A percentile compares a stretch with the other conserved stretches of the same genome.
phyloP scores from a whole-genome alignment of 2,329 filamentous ascomycete species.

The Fusarium longipes region DNA sequence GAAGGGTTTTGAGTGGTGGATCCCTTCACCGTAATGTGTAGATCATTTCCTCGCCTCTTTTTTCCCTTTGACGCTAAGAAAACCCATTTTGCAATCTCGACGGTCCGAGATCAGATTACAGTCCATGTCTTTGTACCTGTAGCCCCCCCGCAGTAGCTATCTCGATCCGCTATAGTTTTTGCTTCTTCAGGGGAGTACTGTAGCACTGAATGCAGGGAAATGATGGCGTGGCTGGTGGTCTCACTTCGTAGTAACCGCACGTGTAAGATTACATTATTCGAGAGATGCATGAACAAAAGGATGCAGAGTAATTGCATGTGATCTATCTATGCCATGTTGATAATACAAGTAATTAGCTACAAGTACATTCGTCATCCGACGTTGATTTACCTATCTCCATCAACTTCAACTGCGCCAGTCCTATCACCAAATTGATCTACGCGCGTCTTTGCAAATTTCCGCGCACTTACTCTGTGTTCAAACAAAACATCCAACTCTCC shows the following conservation, averaged over 20 bases:
- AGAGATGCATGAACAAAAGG: background rate
- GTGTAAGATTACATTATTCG: background rate
- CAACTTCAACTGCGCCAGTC: slow-evolving; percentile 34
- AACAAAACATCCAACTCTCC: slow-evolving; percentile 68
- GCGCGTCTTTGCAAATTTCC: slow-evolving; percentile 51
- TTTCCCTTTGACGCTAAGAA: slow-evolving; percentile 13
- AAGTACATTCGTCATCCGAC: background rate
- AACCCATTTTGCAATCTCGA: background rate
- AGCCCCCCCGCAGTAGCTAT: background rate
- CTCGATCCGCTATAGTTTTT: slow-evolving; percentile 1
- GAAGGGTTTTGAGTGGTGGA: slow-evolving; percentile 13
- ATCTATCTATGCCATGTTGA: background rate
- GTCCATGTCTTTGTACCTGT: background rate
- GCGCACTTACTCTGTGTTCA: slow-evolving; percentile 55
- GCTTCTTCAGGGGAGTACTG: background rate
- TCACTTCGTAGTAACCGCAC: background rate
- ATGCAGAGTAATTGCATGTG: background rate
- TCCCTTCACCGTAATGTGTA: background rate
- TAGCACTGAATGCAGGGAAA: background rate
- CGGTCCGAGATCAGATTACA: slow-evolving; percentile 8
- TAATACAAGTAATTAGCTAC: background rate
- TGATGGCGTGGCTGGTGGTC: background rate
- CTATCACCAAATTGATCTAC: slow-evolving; percentile 37
- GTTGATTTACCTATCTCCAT: background rate
- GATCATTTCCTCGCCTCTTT: slow-evolving; percentile 4